Conservation (phyloP, 352 stramenopile species). For the Phytophthora pisi region DNA sequence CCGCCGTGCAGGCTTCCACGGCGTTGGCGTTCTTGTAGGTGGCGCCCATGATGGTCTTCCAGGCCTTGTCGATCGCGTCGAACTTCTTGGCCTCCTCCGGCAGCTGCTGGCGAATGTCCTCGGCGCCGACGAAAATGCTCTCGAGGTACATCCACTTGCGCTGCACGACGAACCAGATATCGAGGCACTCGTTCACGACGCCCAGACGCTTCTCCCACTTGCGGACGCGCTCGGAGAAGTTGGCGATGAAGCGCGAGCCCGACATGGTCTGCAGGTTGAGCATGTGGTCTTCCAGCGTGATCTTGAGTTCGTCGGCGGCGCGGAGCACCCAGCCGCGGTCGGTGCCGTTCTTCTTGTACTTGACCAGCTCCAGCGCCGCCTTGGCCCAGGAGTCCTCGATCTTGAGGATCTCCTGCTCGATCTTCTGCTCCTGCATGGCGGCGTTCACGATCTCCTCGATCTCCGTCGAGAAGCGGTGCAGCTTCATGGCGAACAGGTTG, state of each 20-base stretch:
- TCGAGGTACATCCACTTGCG: constrained; percentile 97
- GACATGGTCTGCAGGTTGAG: constrained; percentile 92
- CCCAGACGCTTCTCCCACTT: constrained; percentile 93
- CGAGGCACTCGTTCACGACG: constrained; percentile 91
- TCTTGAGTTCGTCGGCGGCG: constrained; percentile 84
- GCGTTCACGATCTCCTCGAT: constrained; percentile 95
- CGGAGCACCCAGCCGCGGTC: constrained; percentile 85
- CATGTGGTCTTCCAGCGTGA: constrained; percentile 89
- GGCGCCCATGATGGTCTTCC: constrained; percentile 92
- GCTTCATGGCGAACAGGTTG: constrained; percentile 93
- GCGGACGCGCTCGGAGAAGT: constrained; percentile 89
- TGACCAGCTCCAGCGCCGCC: constrained; percentile 89
- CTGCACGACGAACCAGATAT: constrained; percentile 94
- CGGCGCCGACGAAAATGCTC: constrained; percentile 93
- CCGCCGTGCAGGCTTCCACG: constrained; percentile 88
- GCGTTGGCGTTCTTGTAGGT: constrained; percentile 94
- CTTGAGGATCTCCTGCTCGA: constrained; percentile 93
- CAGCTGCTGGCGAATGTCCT: constrained; percentile 94
- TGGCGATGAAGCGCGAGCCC: constrained; percentile 91
- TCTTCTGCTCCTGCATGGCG: constrained; percentile 94
- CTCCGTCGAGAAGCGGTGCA: constrained; percentile 88
- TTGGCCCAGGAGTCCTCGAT: constrained; percentile 93
- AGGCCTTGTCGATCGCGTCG: constrained; percentile 92
- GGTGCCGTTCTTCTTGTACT: constrained; percentile 93
- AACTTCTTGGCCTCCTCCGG: constrained; percentile 95